Evolutionary conservation across 495 filamentous ascomycete genomes (phyloP).

Genomic region (Xylaria telfairii): DNA sequence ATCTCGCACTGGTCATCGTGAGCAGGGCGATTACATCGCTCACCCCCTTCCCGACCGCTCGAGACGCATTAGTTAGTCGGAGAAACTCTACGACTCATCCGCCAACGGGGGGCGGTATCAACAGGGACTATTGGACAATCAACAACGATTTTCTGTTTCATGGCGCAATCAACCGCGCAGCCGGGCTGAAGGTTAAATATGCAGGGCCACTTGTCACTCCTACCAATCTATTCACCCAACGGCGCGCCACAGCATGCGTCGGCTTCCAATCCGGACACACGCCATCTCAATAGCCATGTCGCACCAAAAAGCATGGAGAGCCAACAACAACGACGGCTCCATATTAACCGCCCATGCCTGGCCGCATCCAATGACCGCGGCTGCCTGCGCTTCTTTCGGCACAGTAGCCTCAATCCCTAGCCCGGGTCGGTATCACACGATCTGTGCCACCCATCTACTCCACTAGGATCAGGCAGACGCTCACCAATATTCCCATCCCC

Average conservation of each 20-base stretch:
- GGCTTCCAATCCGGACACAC: background rate
- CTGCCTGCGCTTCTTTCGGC: constrained; percentile 19
- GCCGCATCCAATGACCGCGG: background rate
- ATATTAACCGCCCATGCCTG: background rate
- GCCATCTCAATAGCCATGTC: background rate
- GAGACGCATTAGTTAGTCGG: background rate
- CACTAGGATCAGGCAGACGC: constrained; percentile 1
- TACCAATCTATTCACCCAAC: background rate
- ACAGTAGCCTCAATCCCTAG: constrained; percentile 1
- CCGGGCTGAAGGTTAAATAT: background rate
- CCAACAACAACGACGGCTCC: background rate
- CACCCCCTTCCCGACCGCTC: constrained; percentile 26
- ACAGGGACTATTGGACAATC: background rate
- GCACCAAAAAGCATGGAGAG: background rate
- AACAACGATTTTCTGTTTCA: constrained; percentile 7
- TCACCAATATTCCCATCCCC: background rate
- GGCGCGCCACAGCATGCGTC: background rate
- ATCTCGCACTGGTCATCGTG: constrained; percentile 7
- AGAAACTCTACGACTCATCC: background rate
- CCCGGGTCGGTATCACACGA: constrained; percentile 20
- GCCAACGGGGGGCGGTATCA: background rate
- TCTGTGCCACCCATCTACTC: constrained; percentile 15
- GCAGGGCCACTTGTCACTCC: background rate
- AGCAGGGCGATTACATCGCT: constrained; percentile 19
- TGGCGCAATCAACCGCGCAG: background rate